Base-by-base conservation (phyloP, 768 basidiomycete species). In the Agrocybe pediades region DNA sequence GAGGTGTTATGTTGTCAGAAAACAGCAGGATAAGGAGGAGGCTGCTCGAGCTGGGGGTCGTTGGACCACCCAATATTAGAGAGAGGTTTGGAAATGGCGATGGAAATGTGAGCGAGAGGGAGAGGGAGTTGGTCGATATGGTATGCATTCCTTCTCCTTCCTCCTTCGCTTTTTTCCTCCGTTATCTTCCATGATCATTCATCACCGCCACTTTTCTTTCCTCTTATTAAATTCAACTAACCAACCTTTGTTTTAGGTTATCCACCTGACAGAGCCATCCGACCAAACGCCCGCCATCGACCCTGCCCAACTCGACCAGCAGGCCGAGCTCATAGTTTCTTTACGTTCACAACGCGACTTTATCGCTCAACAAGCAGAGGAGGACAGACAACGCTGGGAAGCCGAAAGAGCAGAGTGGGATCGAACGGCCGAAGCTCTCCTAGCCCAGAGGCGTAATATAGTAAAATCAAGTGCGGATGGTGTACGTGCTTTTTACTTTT, bases 381-480 rank as follows among this genome's bases (percentile, higher is more conserved):
- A 87, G 49, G 83, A 88, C 51, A 76, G 78, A n/a, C 71, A 73
- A 6, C 74, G 80, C 30, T 88, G 84, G 85, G 70, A 80, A 26
- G 76, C 80, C 1, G 88, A 90, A 65, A 77, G 78, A 60, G 81
- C 82, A 15, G 73, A 78, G 2, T 91, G 88, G 85, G 78, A 76
- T 4, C 73, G 88, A 51, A 82, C 79, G 59, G 81, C 87, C 1
- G 88, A 90, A 57, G 87, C 85, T 7, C 72, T 91, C 29, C 73
- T 88, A 51, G 64, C 73, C 2, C 81, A 80, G 41, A 72, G 77
- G 41, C 75, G 73, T 52, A 79, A 68, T 40, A 66, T 71, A n/a
- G 62, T 65, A 76, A 68, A 52, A 74, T 78, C 46, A n/a, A n/a
- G n/a, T n/a, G n/a, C n/a, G n/a, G n/a, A n/a, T n/a, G 80, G 83